Percentiles rank a stretch among this genome's conserved stretches.
phyloP scores from a whole-genome alignment of 805 yeast species.

The Komagataella populi region DNA sequence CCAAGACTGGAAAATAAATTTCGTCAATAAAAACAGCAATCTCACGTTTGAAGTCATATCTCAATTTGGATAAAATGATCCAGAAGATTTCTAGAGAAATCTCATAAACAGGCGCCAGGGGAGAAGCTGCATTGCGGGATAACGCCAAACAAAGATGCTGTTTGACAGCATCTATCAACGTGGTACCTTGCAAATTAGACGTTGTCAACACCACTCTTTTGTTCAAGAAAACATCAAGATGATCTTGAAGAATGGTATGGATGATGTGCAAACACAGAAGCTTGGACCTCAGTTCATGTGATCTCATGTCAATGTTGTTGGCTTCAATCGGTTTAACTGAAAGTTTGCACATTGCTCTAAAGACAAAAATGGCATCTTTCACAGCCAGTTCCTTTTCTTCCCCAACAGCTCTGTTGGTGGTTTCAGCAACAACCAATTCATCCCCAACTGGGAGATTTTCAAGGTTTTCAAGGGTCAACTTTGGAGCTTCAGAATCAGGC shows the following conservation, averaged over 20 bases:
- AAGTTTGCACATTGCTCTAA: slow-evolving; percentile 89
- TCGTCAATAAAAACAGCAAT: slow-evolving; percentile 89
- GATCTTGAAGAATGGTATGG: slow-evolving; percentile 74
- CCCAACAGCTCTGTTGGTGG: slow-evolving; percentile 26
- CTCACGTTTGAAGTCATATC: slow-evolving; percentile 83
- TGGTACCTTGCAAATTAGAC: slow-evolving; percentile 34
- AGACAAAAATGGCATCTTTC: slow-evolving; percentile 85
- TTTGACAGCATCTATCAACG: slow-evolving; percentile 67
- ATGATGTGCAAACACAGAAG: slow-evolving; percentile 77
- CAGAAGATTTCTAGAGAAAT: slow-evolving; percentile 87
- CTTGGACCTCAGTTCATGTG: slow-evolving; percentile 88
- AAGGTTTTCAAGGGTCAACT: slow-evolving; percentile 45
- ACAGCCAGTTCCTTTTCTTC: slow-evolving; percentile 57
- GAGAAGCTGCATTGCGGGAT: slow-evolving; percentile 86
- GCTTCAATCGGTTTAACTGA: slow-evolving; percentile 76
- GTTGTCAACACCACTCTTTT: slow-evolving; percentile 38
- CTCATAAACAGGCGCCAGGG: slow-evolving; percentile 84
- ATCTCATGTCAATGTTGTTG: slow-evolving; percentile 68
- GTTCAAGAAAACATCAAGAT: slow-evolving; percentile 67
- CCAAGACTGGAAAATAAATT: slow-evolving; percentile 88
- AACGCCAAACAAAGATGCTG: slow-evolving; percentile 74
- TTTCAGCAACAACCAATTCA: slow-evolving; percentile 36
- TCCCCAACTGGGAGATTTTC: slow-evolving; percentile 44
- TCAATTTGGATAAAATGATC: slow-evolving; percentile 69
- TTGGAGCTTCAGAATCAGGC: slow-evolving; percentile 1